Conservation (phyloP, 208 protist species). For the Leishmania aethiopica region DNA sequence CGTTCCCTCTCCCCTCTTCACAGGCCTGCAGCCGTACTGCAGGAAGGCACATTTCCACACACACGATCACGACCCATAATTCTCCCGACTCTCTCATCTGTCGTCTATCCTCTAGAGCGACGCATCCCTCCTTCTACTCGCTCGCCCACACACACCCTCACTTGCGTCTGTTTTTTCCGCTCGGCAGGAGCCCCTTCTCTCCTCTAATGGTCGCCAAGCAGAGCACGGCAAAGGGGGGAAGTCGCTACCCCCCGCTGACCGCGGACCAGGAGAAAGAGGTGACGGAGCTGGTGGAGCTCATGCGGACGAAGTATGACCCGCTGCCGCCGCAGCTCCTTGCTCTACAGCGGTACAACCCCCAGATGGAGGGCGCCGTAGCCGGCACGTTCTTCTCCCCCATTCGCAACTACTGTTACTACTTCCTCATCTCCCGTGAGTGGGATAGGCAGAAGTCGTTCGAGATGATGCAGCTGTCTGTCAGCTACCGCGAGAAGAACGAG, state of each 20-base stretch:
- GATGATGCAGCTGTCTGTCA: slow-evolving; percentile 37
- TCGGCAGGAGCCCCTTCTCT: background rate
- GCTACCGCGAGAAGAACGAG: slow-evolving; percentile 39
- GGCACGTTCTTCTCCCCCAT: slow-evolving; percentile 29
- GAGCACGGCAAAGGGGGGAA: background rate
- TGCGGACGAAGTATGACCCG: slow-evolving; percentile 28
- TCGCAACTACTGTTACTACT: slow-evolving; percentile 52
- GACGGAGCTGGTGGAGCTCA: slow-evolving; percentile 32
- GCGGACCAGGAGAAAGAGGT: slow-evolving; percentile 46
- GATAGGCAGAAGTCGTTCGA: slow-evolving; percentile 51
- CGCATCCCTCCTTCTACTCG: background rate
- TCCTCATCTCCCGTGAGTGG: slow-evolving; percentile 52
- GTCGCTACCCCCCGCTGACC: slow-evolving; percentile 32
- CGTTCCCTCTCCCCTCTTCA: background rate
- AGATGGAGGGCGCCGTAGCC: background rate
- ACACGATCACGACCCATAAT: background rate
- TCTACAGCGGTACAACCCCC: background rate
- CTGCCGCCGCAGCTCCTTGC: slow-evolving; percentile 8
- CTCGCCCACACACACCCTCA: background rate
- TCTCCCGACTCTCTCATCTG: background rate
- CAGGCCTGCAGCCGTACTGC: background rate
- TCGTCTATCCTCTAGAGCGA: background rate
- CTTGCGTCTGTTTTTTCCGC: background rate
- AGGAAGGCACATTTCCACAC: background rate
- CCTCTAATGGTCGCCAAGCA: background rate